Evolutionary conservation across 148 eudicot genomes (phyloP).

Genomic region (Vaccinium macrocarpon): DNA sequence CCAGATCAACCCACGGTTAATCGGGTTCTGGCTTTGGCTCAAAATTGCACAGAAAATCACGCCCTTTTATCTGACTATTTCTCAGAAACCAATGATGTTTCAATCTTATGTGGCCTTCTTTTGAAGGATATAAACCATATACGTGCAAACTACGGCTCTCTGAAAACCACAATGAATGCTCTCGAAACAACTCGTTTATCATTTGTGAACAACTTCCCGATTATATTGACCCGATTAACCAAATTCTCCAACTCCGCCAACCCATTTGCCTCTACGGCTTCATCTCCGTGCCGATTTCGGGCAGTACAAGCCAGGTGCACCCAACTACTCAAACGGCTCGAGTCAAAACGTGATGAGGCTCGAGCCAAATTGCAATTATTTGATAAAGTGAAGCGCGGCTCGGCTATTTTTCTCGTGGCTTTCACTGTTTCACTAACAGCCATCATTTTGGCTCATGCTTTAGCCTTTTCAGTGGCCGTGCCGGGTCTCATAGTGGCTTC

Average conservation of each 20-base stretch:
- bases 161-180: constrained; percentile 36
- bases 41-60: constrained; percentile 25
- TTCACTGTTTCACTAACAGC: constrained; percentile 48
- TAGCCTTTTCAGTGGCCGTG: constrained; percentile 51
- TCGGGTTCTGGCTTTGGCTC: constrained; percentile 32
- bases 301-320: constrained; percentile 51
- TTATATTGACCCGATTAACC: constrained; percentile 29
- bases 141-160: constrained; percentile 35
- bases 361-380: constrained; percentile 38
- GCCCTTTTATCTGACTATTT: constrained; percentile 66
- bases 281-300: constrained; percentile 36
- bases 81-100: constrained; percentile 59
- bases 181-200: constrained; percentile 21
- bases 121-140: constrained; percentile 57
- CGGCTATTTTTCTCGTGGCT: constrained; percentile 50
- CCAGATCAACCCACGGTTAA: constrained; percentile 72
- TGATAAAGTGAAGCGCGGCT: constrained; percentile 42
- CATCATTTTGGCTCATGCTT: constrained; percentile 47
- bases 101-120: constrained; percentile 55
- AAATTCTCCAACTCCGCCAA: constrained; percentile 46
- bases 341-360: constrained; percentile 50
- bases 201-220: constrained; percentile 20
- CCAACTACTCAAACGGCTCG: constrained; percentile 60
- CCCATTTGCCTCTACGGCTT: constrained; percentile 47
- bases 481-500: constrained; percentile 49